Evolutionary conservation across 1,284 basidiomycete genomes (phyloP).

Genomic region (Cutaneotrichosporon curvatum): DNA sequence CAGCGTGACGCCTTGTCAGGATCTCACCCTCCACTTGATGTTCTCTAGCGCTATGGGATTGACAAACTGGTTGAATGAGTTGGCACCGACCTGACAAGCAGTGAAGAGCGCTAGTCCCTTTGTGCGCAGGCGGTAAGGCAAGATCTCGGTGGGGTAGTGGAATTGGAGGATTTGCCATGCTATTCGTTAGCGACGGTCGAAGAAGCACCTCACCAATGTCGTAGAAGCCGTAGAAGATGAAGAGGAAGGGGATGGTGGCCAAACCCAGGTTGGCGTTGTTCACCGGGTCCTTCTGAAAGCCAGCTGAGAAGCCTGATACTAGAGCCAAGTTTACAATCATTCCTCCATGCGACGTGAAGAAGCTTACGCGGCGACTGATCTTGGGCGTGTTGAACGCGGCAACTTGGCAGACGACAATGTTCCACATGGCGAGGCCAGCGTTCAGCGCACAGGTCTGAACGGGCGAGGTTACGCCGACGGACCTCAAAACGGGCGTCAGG

Average conservation of each 20-base stretch:
- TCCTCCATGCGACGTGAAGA: constrained; percentile 10
- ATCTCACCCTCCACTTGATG: no score
- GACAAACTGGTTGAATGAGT: constrained; percentile 4
- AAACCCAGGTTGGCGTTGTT: constrained; percentile 6
- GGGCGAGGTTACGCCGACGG: constrained; percentile 11
- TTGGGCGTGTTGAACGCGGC: constrained; percentile 6
- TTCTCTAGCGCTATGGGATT: constrained; percentile 7
- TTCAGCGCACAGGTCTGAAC: constrained; percentile 26
- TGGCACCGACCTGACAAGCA: background rate
- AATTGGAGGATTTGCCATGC: constrained; percentile 49
- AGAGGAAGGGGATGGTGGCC: constrained; percentile 9
- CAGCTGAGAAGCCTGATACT: constrained; percentile 3
- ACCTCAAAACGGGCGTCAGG: constrained; percentile 16
- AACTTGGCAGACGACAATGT: constrained; percentile 11
- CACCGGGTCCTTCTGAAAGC: constrained; percentile 6
- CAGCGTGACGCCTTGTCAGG: no score
- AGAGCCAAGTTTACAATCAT: constrained; percentile 8
- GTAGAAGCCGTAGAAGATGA: constrained; percentile 20
- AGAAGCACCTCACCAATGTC: no score
- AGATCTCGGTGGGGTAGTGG: constrained; percentile 46
- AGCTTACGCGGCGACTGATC: constrained; percentile 4
- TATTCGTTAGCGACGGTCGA: no score
- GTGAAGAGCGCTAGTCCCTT: constrained; percentile 23
- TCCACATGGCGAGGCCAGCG: constrained; percentile 23
- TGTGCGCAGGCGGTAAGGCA: constrained; percentile 20